A percentile compares a stretch with the other conserved stretches of the same genome.
phyloP scores from a whole-genome alignment of 768 basidiomycete genomes.

The Phaffia tasmanica region DNA sequence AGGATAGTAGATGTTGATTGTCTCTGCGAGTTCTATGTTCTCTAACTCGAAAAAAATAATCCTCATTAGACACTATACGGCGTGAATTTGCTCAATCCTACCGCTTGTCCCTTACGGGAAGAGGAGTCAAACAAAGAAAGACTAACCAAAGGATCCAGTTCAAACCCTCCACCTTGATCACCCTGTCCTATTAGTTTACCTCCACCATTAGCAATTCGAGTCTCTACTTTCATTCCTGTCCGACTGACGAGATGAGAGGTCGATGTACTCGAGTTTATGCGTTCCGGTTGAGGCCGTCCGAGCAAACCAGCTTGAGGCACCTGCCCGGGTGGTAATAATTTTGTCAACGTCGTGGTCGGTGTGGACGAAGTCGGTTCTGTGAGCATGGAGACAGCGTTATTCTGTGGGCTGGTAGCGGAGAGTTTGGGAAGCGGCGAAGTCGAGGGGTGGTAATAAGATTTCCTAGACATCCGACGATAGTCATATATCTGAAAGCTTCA shows the following conservation, averaged over 20 bases:
- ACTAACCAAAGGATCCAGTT: constrained; percentile 28
- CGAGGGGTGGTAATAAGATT: constrained; percentile 76
- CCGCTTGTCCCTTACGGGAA: not conserved
- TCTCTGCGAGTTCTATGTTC: no score
- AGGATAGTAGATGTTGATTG: no score
- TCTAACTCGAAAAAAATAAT: not conserved
- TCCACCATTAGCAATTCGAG: constrained; percentile 37
- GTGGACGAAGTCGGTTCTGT: not conserved
- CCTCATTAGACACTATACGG: not conserved
- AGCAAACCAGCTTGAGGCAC: not conserved
- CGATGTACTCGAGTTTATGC: constrained; percentile 32
- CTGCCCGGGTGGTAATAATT: constrained; percentile 7
- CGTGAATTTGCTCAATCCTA: not conserved
- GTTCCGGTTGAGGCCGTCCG: constrained; percentile 1
- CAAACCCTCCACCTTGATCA: constrained; percentile 18
- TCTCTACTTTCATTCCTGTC: constrained; percentile 37
- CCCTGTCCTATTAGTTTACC: constrained; percentile 30
- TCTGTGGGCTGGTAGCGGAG: constrained; percentile 7
- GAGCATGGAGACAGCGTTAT: not conserved
- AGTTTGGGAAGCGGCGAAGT: not conserved
- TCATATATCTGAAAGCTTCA: constrained; percentile 80
- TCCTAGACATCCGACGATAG: constrained; percentile 79
- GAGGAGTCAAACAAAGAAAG: not conserved
- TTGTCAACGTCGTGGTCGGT: not conserved
- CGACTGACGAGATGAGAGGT: constrained; percentile 28